Conservation (phyloP, 2,329 filamentous ascomycete genomes). For the Lasiodiplodia theobromae region DNA sequence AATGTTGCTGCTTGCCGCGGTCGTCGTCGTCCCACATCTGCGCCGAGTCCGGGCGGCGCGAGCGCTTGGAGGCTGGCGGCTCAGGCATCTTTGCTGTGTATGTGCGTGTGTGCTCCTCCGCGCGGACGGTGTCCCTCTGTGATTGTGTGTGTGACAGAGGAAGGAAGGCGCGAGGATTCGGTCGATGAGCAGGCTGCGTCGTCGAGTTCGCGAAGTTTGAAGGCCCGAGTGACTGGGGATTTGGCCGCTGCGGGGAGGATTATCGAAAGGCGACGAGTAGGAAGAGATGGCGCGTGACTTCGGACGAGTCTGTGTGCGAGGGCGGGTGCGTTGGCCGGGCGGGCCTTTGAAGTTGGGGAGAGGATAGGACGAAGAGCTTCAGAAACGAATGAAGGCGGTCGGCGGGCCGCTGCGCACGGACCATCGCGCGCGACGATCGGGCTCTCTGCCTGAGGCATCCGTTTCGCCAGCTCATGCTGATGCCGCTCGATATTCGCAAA, state of each 20-base stretch:
- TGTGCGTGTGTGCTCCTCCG: background rate
- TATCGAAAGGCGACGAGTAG: background rate
- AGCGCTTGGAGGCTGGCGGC: constrained; percentile 29
- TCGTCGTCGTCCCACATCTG: constrained; percentile 32
- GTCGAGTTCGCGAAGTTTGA: background rate
- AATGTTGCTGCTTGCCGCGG: background rate
- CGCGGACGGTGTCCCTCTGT: background rate
- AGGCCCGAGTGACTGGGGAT: too few species aligned
- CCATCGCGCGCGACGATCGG: constrained; percentile 1
- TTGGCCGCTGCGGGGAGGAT: too few species aligned
- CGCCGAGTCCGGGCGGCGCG: constrained; percentile 30
- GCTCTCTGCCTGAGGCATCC: background rate
- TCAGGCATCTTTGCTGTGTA: constrained; percentile 26
- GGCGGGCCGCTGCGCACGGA: background rate
- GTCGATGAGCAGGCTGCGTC: background rate
- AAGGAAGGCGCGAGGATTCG: background rate
- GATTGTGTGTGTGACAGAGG: background rate
- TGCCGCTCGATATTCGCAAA: background rate
- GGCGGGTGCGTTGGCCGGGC: background rate
- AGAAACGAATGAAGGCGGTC: constrained; percentile 9
- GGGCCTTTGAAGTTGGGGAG: background rate
- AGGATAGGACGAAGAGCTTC: background rate
- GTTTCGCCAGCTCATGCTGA: background rate
- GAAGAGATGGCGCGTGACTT: background rate
- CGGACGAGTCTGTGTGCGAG: background rate